Base-by-base conservation (phyloP, 768 basidiomycete genomes). In the Lentinula edodes region DNA sequence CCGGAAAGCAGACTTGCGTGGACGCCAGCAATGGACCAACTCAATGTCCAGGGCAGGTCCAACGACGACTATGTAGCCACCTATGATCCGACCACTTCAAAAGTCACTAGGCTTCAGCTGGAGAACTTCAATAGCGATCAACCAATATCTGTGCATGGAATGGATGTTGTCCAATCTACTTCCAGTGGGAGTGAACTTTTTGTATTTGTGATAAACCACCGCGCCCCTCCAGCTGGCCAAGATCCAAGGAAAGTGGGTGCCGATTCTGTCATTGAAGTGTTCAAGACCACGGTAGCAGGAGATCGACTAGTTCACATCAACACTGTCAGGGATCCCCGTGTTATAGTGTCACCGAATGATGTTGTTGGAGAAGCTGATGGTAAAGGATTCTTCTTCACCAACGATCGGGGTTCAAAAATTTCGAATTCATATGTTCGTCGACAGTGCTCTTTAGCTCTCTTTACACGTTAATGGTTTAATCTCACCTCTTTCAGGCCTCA, bases 121-220 rank as follows among this genome's bases (percentile, higher is more conserved):
- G 64, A 69, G 1, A 75, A 76, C 48, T 81, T 77, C 64, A 58
- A 58, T 0, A 72, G 73, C 15, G 58, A 68, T 10, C 76, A 78
- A 20, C 82, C 82, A 7, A 72, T 88, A 52, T 81, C 82, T 18
- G 66, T 84, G 12, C 87, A 89, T 61, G 88, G 88, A 12, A 82
- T 91, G 81, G 89, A 89, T 61, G 80, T 89, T 18, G 85, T 88
- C 9, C 75, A 80, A 1, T 85, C 86, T 6, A 65, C 74, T 1
- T 65, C 74, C 2, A 72, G 85, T 59, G 75, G 82, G 4, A 71
- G 75, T 10, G 70, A 79, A 51, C 77, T 89, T 7, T 88, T 80
- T 63, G 74, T 90, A 13, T 90, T 89, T 66, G 73, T 88, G n/a
- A 75, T 91, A 64, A 91, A 91, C 68, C 89, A 91, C 69, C 83